Conservation (phyloP, 83 land plant species). For the Picea abies region DNA sequence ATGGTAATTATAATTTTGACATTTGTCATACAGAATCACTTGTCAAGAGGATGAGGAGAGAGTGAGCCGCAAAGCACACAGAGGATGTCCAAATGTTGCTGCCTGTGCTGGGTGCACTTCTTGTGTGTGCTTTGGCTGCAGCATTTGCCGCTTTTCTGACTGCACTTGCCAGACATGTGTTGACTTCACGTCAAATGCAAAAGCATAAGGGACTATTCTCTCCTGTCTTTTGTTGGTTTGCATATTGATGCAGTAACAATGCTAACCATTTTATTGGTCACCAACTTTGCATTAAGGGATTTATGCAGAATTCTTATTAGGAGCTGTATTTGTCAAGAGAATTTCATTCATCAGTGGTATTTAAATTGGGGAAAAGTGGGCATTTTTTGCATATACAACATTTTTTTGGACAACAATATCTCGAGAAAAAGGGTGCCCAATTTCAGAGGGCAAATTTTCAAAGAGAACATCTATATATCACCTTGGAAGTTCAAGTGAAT, state of each 20-base stretch:
- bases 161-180: slow-evolving; percentile 69
- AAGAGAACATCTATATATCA: background rate
- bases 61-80: slow-evolving; percentile 57
- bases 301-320: background rate
- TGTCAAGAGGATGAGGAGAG: slow-evolving; percentile 74
- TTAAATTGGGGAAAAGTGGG: too few species aligned
- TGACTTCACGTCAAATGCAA: slow-evolving; percentile 53
- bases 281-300: background rate
- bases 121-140: slow-evolving; percentile 82
- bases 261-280: slow-evolving; percentile 1
- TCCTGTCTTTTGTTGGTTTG: background rate
- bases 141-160: slow-evolving; percentile 62
- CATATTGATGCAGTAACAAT: background rate
- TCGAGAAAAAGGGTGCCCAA: background rate
- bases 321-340: background rate
- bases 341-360: background rate
- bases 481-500: background rate
- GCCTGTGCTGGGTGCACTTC: slow-evolving; percentile 65
- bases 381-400: background rate
- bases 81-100: slow-evolving; percentile 59
- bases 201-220: slow-evolving; percentile 16
- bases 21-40: slow-evolving; percentile 31
- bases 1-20: background rate
- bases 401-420: background rate
- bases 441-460: background rate